Conservation (phyloP, 1,139 yeast species). For the Suhomyces guaymorum region DNA sequence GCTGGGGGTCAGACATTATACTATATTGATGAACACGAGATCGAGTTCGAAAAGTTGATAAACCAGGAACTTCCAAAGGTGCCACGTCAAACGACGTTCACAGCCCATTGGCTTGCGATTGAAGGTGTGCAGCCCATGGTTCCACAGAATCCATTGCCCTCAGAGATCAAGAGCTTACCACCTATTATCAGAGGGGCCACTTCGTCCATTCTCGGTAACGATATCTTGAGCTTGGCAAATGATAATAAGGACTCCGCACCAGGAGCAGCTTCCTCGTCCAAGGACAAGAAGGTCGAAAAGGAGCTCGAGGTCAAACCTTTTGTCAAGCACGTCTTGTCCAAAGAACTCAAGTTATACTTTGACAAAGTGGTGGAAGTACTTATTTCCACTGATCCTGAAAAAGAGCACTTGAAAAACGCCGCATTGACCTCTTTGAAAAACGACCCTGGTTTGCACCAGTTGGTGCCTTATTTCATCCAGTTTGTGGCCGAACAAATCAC, state of each 20-base stretch:
- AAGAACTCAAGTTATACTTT: slow-evolving; percentile 89
- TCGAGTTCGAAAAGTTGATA: slow-evolving; percentile 90
- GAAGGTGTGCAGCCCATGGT: slow-evolving; percentile 99
- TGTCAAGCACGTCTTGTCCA: slow-evolving; percentile 94
- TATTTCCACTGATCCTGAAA: slow-evolving; percentile 56
- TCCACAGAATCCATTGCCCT: slow-evolving; percentile 90
- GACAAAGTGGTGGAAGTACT: slow-evolving; percentile 87
- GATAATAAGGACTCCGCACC: slow-evolving; percentile 20
- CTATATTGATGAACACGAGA: slow-evolving; percentile 86
- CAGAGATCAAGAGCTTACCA: slow-evolving; percentile 66
- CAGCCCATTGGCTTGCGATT: slow-evolving; percentile 98
- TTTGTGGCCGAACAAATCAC: slow-evolving; percentile 96
- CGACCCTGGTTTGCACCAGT: slow-evolving; percentile 95
- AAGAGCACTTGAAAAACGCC: slow-evolving; percentile 66
- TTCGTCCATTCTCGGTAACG: slow-evolving; percentile 45
- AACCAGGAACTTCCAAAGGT: slow-evolving; percentile 95
- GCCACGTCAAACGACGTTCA: slow-evolving; percentile 87
- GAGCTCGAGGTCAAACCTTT: slow-evolving; percentile 85
- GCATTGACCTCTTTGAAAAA: slow-evolving; percentile 81
- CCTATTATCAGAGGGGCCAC: slow-evolving; percentile 75
- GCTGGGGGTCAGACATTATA: slow-evolving; percentile 90
- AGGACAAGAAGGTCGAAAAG: slow-evolving; percentile 43
- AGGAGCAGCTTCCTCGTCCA: slow-evolving; percentile 17
- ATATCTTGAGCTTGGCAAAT: slow-evolving; percentile 33
- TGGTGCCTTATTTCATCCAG: slow-evolving; percentile 94